Conservation (phyloP, 371 early-diverging fungal species). For the Smittium culicis region DNA sequence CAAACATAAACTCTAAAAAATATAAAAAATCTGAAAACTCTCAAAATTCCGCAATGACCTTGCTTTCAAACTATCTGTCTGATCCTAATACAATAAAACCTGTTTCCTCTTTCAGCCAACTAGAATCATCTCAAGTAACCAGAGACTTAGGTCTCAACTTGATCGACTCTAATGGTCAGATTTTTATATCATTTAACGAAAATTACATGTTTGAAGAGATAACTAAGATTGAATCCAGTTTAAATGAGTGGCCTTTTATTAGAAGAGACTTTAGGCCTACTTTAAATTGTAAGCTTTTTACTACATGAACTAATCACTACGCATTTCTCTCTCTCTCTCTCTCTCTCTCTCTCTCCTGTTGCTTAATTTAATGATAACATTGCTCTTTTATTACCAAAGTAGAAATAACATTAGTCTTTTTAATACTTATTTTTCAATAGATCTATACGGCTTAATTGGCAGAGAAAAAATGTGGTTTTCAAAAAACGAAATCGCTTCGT, state of each 20-base stretch:
- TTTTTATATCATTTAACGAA: conserved; percentile 3
- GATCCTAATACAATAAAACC: too few relatives aligned
- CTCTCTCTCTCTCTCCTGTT: too few relatives aligned
- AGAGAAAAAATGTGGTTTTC: not conserved
- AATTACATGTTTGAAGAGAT: not conserved
- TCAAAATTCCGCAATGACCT: too few relatives aligned
- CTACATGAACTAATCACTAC: not conserved
- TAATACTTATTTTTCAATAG: not conserved
- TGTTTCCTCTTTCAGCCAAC: too few relatives aligned
- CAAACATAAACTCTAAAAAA: not conserved
- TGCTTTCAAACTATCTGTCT: too few relatives aligned
- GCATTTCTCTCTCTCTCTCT: too few relatives aligned
- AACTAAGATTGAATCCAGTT: not conserved
- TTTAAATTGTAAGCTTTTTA: not conserved
- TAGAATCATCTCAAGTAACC: too few relatives aligned
- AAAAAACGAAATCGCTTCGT: not conserved
- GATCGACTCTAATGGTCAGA: not conserved
- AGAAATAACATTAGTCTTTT: not conserved
- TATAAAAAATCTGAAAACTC: not conserved
- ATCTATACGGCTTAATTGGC: not conserved
- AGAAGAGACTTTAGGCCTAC: not conserved
- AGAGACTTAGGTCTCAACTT: not conserved
- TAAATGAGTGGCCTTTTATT: conserved; percentile 5
- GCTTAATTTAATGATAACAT: too few relatives aligned
- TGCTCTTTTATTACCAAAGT: too few relatives aligned